Evolutionary conservation across 768 basidiomycete species (phyloP).

Genomic region (Psilocybe cyanescens): DNA sequence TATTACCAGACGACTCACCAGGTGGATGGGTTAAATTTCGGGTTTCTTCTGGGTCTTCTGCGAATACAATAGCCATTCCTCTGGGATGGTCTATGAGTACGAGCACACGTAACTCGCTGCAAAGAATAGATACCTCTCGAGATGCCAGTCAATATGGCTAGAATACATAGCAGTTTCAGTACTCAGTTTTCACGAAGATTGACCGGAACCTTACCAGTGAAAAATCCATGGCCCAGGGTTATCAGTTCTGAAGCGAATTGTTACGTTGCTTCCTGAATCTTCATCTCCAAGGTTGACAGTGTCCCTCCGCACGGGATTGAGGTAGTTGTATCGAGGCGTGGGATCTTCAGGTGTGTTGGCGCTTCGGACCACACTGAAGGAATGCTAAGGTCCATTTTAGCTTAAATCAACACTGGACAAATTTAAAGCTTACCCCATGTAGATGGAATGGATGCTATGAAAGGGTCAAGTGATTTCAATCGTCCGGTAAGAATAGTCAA

Average conservation of each 20-base stretch:
- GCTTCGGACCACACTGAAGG: conserved; percentile 48
- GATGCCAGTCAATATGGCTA: conserved; percentile 60
- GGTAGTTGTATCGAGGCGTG: conserved; percentile 39
- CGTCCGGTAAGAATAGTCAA: too few relatives aligned
- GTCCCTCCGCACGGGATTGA: conserved; percentile 42
- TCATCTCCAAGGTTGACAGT: conserved; percentile 33
- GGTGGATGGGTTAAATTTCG: conserved; percentile 5
- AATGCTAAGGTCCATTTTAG: conserved; percentile 31
- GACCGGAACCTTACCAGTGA: conserved; percentile 40
- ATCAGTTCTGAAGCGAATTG: conserved; percentile 53
- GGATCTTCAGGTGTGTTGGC: conserved; percentile 30
- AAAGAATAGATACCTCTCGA: conserved; percentile 32
- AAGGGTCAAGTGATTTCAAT: not conserved
- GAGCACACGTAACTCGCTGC: not conserved
- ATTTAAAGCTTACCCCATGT: conserved; percentile 31
- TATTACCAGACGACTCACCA: conserved; percentile 3
- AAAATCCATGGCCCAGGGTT: conserved; percentile 56
- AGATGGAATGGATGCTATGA: conserved; percentile 42
- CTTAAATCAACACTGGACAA: not conserved
- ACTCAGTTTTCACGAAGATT: not conserved
- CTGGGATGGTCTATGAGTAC: conserved; percentile 6
- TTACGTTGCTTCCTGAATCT: conserved; percentile 37
- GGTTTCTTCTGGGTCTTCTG: conserved; percentile 31
- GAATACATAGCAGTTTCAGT: not conserved
- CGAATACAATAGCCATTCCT: conserved; percentile 46